Conservation (phyloP, 306 rosid genomes). For the Casuarina glauca region DNA sequence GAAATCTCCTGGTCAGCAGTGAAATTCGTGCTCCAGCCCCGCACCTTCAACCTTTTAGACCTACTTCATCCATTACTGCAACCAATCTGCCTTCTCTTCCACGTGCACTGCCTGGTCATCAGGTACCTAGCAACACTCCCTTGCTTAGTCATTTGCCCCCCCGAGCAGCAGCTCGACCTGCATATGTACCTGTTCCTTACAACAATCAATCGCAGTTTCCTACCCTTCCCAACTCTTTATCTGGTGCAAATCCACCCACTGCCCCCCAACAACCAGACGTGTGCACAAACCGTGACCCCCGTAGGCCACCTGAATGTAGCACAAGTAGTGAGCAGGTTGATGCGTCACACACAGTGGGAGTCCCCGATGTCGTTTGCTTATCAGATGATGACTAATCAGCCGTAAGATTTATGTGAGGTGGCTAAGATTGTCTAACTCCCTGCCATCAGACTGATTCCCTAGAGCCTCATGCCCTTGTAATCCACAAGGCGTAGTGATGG, state of each 20-base stretch:
- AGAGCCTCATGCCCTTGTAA: no score
- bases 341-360: conserved; percentile 28
- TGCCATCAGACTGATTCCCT: no score
- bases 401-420: no score
- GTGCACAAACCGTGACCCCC: conserved; percentile 12
- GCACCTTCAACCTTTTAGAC: conserved; percentile 62
- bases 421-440: no score
- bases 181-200: conserved; percentile 30
- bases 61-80: conserved; percentile 39
- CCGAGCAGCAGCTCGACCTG: conserved; percentile 16
- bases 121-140: conserved; percentile 33
- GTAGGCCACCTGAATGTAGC: conserved; percentile 25
- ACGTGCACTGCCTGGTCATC: conserved; percentile 38
- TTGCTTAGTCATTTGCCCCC: conserved; percentile 33
- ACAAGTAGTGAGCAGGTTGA: conserved; percentile 23
- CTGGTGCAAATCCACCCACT: conserved; percentile 33
- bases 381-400: conserved; percentile 68
- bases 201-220: not conserved
- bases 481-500: no score
- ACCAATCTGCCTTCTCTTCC: conserved; percentile 27
- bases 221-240: conserved; percentile 22
- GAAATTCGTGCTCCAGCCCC: conserved; percentile 71
- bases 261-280: conserved; percentile 19
- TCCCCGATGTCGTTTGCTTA: conserved; percentile 60
- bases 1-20: conserved; percentile 43